These are phyloP conservation scores for Claviceps africana DNA, from an alignment of 2,329 filamentous ascomycete genomes.

Conservation along the genomic window DNA sequence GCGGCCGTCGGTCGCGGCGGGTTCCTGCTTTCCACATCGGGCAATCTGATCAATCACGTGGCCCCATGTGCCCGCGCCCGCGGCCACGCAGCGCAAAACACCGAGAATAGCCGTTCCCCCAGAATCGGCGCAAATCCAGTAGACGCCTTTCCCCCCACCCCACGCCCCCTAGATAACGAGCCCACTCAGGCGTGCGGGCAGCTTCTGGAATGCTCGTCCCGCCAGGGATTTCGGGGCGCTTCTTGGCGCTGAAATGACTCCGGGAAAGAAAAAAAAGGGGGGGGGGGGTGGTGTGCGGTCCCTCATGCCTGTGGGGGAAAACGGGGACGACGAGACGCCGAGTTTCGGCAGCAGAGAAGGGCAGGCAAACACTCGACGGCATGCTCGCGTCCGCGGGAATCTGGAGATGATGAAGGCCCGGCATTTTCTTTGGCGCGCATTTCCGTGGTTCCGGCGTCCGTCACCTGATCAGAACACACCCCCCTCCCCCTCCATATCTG, in stretches of 20 bases:
- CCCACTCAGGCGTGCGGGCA: constrained; percentile 3
- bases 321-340: no score
- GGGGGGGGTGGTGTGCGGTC: no score
- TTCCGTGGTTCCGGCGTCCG: no score
- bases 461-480: no score
- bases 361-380: no score
- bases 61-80: constrained; percentile 5
- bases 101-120: constrained; percentile 13
- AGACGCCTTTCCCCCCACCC: background rate
- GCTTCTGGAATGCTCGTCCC: background rate
- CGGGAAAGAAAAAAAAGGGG: no score
- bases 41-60: constrained; percentile 10
- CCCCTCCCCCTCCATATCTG: background rate
- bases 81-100: background rate
- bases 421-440: no score
- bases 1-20: no score
- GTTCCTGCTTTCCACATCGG: constrained; percentile 1
- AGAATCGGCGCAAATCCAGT: background rate
- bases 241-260: background rate
- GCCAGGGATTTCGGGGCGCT: background rate
- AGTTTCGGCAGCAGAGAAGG: no score
- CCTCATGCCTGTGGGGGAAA: no score
- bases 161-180: background rate
- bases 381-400: no score
- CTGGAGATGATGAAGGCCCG: no score